Conservation (phyloP, 2,329 filamentous ascomycete genomes). For the Parascedosporium putredinis region DNA sequence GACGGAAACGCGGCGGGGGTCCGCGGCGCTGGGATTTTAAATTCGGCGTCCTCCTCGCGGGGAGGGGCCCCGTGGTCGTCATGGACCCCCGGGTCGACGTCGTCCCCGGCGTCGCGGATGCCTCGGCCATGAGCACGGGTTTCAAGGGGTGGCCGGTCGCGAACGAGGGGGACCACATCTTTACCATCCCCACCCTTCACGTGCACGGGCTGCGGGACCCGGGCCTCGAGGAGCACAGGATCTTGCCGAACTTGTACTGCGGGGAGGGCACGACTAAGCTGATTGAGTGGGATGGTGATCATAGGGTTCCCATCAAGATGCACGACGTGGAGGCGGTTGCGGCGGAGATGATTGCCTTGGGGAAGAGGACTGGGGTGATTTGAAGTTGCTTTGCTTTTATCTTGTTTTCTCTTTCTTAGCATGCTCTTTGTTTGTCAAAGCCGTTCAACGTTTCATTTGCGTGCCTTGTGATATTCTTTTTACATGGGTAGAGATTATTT, state of each 20-base stretch:
- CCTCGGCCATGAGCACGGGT: slow-evolving; percentile 19
- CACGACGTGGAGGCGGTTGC: slow-evolving; percentile 51
- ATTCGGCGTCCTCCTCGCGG: slow-evolving; percentile 54
- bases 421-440: no score
- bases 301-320: slow-evolving; percentile 59
- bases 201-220: slow-evolving; percentile 55
- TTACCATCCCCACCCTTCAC: slow-evolving; percentile 53
- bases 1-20: no score
- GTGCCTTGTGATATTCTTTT: no score
- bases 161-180: slow-evolving; percentile 28
- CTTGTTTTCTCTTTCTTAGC: slow-evolving; percentile 5
- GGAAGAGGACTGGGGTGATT: slow-evolving; percentile 16
- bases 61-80: slow-evolving; percentile 47
- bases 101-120: slow-evolving; percentile 14
- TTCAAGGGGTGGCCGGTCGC: slow-evolving; percentile 33
- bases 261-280: slow-evolving; percentile 40
- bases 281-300: slow-evolving; percentile 60
- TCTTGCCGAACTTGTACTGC: slow-evolving; percentile 49
- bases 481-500: no score
- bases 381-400: not conserved
- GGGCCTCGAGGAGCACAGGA: slow-evolving; percentile 47
- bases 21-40: slow-evolving; percentile 41
- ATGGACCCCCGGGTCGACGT: slow-evolving; percentile 27
- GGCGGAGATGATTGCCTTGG: slow-evolving; percentile 39
- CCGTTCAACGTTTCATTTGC: no score